phyloP scores from a whole-genome alignment of 768 basidiomycete species.

The Collybiopsis luxurians region DNA sequence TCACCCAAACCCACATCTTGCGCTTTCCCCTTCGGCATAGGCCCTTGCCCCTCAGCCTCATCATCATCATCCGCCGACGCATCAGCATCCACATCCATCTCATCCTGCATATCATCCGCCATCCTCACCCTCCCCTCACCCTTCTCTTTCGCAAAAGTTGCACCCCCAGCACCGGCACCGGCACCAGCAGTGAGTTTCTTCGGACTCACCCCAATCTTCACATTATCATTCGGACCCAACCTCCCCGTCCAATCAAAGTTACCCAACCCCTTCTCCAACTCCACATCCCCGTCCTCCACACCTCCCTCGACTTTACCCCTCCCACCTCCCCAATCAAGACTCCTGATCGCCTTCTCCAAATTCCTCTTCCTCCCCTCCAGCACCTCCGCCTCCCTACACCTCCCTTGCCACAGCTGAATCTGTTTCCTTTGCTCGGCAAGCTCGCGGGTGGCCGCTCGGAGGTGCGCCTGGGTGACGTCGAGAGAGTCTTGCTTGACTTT shows the following conservation, averaged over 20 bases:
- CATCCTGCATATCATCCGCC: constrained; percentile 13
- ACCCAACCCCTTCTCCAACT: neutral
- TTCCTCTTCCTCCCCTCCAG: constrained; percentile 79
- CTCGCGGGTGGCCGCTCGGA: constrained; percentile 86
- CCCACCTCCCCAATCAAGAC: constrained; percentile 88
- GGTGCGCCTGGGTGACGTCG: constrained; percentile 83
- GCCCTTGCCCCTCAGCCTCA: neutral
- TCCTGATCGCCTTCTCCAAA: constrained; percentile 71
- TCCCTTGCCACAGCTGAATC: constrained; percentile 70
- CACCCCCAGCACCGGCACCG: no score
- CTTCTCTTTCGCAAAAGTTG: constrained; percentile 10
- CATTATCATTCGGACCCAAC: constrained; percentile 41
- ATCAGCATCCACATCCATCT: constrained; percentile 10
- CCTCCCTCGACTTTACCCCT: constrained; percentile 49
- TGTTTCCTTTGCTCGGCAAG: constrained; percentile 89
- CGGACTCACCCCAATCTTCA: constrained; percentile 41
- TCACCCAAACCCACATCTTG: no score
- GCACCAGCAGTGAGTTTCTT: no score
- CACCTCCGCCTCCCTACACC: constrained; percentile 78
- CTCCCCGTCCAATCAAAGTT: constrained; percentile 16
- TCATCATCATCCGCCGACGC: constrained; percentile 12
- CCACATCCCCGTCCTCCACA: neutral
- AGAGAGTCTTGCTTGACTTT: constrained; percentile 83
- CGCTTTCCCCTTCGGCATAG: neutral
- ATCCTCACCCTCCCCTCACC: constrained; percentile 15